Conservation (phyloP, 768 basidiomycete species). For the Goffeauzyma gilvescens region DNA sequence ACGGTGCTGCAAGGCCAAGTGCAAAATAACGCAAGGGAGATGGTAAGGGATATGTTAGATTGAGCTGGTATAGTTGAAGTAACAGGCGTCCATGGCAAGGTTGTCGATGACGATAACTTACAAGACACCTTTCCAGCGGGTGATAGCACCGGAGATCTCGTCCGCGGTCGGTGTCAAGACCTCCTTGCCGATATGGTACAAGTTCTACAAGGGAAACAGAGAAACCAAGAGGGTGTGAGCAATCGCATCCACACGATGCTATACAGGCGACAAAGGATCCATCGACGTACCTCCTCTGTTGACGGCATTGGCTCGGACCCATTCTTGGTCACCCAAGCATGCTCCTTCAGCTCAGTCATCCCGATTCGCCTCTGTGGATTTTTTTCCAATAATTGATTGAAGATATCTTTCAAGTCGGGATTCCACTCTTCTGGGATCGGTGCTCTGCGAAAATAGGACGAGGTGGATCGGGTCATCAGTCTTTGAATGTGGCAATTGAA, state of each 20-base stretch:
- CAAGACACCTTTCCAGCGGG: conserved; percentile 24
- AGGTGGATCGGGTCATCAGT: neutral
- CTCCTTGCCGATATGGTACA: conserved; percentile 24
- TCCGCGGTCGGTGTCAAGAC: conserved; percentile 31
- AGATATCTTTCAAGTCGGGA: conserved; percentile 17
- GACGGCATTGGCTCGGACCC: conserved; percentile 25
- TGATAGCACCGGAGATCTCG: conserved; percentile 27
- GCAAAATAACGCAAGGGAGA: too few species aligned
- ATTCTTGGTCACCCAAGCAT: conserved; percentile 25
- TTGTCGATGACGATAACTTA: too few species aligned
- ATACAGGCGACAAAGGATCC: neutral
- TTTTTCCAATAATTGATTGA: conserved; percentile 23
- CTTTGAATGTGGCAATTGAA: neutral
- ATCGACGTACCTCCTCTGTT: conserved; percentile 14
- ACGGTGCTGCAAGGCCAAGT: too few species aligned
- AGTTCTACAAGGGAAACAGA: conserved; percentile 7
- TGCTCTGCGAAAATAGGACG: conserved; percentile 11
- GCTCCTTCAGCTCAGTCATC: conserved; percentile 23
- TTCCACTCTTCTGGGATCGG: conserved; percentile 25
- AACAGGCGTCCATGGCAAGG: too few species aligned
- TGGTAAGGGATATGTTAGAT: too few species aligned
- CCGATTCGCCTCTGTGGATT: conserved; percentile 21
- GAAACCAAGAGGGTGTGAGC: neutral
- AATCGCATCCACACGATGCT: neutral
- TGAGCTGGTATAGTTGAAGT: too few species aligned